A percentile compares a stretch with the other conserved stretches of the same genome.
Evolutionary conservation across 2,329 filamentous ascomycete genomes (phyloP).

Genomic region (Knoxdaviesia capensis): DNA sequence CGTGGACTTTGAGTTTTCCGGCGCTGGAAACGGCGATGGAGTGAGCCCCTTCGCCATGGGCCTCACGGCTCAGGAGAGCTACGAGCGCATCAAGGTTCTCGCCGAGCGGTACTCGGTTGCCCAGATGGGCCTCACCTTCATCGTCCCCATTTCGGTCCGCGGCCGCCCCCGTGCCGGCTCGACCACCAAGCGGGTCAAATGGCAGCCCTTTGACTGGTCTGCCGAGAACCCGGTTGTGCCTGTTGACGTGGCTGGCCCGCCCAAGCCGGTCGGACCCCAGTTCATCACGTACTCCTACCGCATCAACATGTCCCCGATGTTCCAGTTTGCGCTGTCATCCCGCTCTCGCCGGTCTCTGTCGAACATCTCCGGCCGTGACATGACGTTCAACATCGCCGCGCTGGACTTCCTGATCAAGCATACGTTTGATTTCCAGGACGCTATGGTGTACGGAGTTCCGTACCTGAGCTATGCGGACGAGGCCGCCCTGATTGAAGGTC

Average conservation of each 20-base stretch:
- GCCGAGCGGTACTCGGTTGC: constrained; percentile 13
- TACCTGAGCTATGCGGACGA: constrained; percentile 11
- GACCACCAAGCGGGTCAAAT: no score
- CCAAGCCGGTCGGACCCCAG: no score
- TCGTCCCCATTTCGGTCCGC: constrained; percentile 1
- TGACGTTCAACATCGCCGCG: constrained; percentile 11
- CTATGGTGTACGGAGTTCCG: constrained; percentile 10
- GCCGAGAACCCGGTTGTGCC: no score
- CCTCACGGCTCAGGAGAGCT: constrained; percentile 8
- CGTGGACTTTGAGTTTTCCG: constrained; percentile 19
- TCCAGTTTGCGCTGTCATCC: no score
- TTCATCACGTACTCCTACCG: no score
- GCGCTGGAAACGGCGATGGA: constrained; percentile 7
- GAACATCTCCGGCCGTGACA: constrained; percentile 9
- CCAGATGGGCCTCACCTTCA: constrained; percentile 16
- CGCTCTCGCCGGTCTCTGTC: constrained; percentile 4
- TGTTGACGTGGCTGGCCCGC: no score
- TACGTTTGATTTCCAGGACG: constrained; percentile 9
- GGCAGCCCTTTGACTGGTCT: no score
- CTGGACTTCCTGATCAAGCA: constrained; percentile 11
- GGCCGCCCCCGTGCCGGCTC: no score
- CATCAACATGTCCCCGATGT: no score
- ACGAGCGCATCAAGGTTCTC: constrained; percentile 10
- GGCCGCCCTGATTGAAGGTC: not conserved
- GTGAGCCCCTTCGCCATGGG: constrained; percentile 1